Evolutionary conservation across 495 filamentous ascomycete genomes (phyloP).

Genomic region (Lindgomyces ingoldianus): DNA sequence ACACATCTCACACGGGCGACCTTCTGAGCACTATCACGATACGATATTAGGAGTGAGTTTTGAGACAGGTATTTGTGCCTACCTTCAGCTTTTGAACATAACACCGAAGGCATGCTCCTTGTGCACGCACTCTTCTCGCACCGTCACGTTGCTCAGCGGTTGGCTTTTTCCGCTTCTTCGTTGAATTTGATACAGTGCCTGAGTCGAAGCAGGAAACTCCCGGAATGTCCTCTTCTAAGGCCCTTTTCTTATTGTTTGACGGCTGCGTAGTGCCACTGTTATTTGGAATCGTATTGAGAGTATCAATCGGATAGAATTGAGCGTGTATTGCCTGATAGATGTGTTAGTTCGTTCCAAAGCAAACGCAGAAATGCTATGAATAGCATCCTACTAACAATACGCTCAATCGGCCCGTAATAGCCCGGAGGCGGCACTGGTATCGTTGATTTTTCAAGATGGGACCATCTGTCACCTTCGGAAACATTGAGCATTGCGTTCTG

Average conservation of each 20-base stretch:
- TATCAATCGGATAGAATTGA: not conserved
- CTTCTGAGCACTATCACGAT: slow-evolving; percentile 17
- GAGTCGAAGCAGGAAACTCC: slow-evolving; percentile 5
- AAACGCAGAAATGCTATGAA: not conserved
- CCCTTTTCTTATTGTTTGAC: slow-evolving; percentile 1
- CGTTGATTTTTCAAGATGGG: not conserved
- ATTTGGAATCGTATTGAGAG: not conserved
- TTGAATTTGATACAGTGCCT: not conserved
- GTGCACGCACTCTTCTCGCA: not conserved
- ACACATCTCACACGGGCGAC: slow-evolving; percentile 13
- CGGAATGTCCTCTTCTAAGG: not conserved
- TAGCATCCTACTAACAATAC: not conserved
- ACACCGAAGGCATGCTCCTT: slow-evolving; percentile 20
- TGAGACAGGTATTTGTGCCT: not conserved
- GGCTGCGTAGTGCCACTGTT: not conserved
- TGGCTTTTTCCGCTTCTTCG: slow-evolving; percentile 4
- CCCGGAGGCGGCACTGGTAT: not conserved
- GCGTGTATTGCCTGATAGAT: not conserved
- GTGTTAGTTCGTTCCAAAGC: not conserved
- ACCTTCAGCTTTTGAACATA: slow-evolving; percentile 19
- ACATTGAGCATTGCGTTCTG: not conserved
- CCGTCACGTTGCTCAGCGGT: slow-evolving; percentile 6
- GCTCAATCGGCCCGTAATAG: slow-evolving; percentile 3
- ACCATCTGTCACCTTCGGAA: not conserved
- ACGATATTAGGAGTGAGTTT: not conserved